Base-by-base conservation (phyloP, 2,329 filamentous ascomycete genomes). In the Botryotinia calthae region DNA sequence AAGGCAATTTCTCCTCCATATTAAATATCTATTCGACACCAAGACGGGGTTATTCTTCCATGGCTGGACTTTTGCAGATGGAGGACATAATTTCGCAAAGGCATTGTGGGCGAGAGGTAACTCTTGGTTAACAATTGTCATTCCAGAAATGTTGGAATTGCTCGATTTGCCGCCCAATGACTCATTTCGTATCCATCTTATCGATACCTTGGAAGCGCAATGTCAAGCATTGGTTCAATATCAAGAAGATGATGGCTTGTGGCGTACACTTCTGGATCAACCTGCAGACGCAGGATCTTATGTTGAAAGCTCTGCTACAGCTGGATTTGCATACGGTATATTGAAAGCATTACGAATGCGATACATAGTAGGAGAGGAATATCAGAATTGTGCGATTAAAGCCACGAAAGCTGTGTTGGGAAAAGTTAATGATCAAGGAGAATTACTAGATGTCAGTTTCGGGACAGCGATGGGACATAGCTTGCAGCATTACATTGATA, bases 301-400 rank as follows among this genome's bases (percentile, higher is more conserved):
- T 76, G 84, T 89, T 2, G 93, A 95, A 82, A 88, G 91, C 22
- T 94, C 91, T 63, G 93, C 93, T 2, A 93, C 92, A 1, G 93
- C 93, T 0, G 93, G 93, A 0, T 95, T 95, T 76, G 92, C 92
- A 1, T 95, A 92, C 77, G 93, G 93, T 0, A 91, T 95, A 40
- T 84, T 95, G 73, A 95, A 95, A 82, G 90, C 87, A 0, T 86
- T 90, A 73, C 82, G 93, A 61, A 92, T 91, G 83, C 85, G 88
- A 61, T 94, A 94, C 77, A 86, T 95, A 67, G 65, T 66, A 40
- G 84, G 87, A 4, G 83, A 85, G 34, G 85, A 90, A 74, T 92
- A 91, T 77, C 84, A 88, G 59, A 84, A 84, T 0, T 85, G 88
- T 0, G 92, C 90, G 0, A 82, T 91, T 16, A 89, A 86, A 79